Evolutionary conservation across 306 rosid genomes (phyloP), one percentile per base, ranked within the genome.

Genomic region (Cyclanthera cordifolia): DNA sequence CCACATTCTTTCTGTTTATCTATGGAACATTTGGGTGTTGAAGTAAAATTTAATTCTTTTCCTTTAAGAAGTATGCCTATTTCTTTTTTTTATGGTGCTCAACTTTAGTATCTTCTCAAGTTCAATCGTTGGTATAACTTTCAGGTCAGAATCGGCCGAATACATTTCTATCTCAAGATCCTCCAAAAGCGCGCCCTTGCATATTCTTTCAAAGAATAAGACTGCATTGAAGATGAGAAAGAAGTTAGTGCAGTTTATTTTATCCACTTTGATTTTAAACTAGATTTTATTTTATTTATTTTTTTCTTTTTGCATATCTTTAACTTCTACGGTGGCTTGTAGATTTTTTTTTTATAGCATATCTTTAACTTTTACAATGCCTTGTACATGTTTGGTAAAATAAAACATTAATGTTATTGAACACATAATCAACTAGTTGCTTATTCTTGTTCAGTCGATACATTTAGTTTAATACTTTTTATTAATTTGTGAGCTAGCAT

Each of bases 221-320:
- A 72, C 76, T 74, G 61, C 79, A 52, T 74, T 84, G 91, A 86
- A 78, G 80, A 78, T 68, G 60, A 81, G 79, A 64, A 77, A 69
- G 53, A 83, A 87, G 86, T 92, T 78, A 66, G 93, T 83, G 67
- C 65, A 79, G 76, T 32, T 23, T n/a, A 51, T 45, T 60, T 72
- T 70, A 30, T 25, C 59, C 49, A 77, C 14, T 79, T 51, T 21
- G 27, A 28, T 70, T 16, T 58, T 37, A 5, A 16, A 37, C 52
- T 27, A 41, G 45, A 61, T n/a, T n/a, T n/a, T n/a, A n/a, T n/a
- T n/a, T n/a, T n/a, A n/a, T n/a, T n/a, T n/a, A n/a, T n/a, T n/a
- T n/a, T n/a, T n/a, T n/a, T n/a, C 8, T 32, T 59, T 16, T 20
- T 12, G 9, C 20, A 4, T 61, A n/a, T n/a, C n/a, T 20, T 61